Evolutionary conservation across 2,329 filamentous ascomycete species (phyloP).

Genomic region (Bipolaris bicolor): DNA sequence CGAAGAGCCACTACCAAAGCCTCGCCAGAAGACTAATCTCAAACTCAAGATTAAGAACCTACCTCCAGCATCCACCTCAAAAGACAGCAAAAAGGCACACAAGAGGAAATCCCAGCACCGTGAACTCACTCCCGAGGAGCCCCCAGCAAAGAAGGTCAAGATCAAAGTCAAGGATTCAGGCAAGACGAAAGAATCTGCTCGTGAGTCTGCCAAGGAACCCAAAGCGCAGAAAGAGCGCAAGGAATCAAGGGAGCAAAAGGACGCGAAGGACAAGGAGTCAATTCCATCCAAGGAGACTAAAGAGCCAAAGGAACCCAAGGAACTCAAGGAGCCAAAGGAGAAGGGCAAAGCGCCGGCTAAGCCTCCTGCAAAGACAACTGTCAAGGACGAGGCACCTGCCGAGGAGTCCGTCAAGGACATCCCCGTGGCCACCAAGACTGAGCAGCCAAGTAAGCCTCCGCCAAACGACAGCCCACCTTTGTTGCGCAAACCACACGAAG

Average conservation of each 20-base stretch:
- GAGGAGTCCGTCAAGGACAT: constrained; percentile 38
- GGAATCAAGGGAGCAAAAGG: constrained; percentile 22
- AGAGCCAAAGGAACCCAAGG: constrained; percentile 29
- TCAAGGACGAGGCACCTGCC: constrained; percentile 37
- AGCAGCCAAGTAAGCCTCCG: constrained; percentile 30
- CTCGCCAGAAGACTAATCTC: constrained; percentile 34
- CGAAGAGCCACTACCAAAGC: constrained; percentile 44
- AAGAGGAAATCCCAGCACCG: constrained; percentile 36
- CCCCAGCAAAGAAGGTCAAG: constrained; percentile 36
- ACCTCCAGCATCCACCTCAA: constrained; percentile 20
- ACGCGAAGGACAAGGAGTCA: constrained; percentile 24
- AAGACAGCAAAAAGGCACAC: constrained; percentile 32
- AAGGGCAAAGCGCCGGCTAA: constrained; percentile 34
- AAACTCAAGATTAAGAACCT: constrained; percentile 42
- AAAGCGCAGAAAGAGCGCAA: constrained; percentile 16
- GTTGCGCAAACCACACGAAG: constrained; percentile 36
- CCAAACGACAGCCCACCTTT: constrained; percentile 39
- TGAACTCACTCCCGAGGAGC: constrained; percentile 38
- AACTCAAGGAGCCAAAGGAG: constrained; percentile 28
- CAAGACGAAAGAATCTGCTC: constrained; percentile 16
- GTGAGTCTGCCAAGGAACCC: constrained; percentile 22
- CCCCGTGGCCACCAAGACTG: constrained; percentile 30
- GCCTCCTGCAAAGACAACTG: constrained; percentile 29
- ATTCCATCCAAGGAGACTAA: constrained; percentile 23
- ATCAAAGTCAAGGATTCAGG: constrained; percentile 17